Conservation (phyloP, 495 filamentous ascomycete genomes). For the Tirmania nivea region DNA sequence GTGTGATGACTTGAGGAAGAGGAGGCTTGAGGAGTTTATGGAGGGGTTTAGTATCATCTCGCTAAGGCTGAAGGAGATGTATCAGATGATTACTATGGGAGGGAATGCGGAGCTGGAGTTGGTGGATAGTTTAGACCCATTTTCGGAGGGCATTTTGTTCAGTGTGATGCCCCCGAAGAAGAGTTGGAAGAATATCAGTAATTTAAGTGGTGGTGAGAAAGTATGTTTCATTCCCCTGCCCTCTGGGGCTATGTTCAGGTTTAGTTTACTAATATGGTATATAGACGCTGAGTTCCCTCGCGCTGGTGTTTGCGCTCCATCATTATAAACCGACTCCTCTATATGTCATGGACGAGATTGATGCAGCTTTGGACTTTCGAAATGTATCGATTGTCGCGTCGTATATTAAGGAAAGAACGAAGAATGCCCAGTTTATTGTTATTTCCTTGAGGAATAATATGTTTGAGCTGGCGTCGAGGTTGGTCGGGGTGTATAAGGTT, state of each 20-base stretch:
- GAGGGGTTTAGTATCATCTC: conserved; percentile 89
- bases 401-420: conserved; percentile 96
- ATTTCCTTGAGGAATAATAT: conserved; percentile 97
- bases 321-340: conserved; percentile 95
- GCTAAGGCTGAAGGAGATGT: conserved; percentile 96
- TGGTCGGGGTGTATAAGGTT: conserved; percentile 96
- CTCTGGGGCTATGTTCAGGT: no score
- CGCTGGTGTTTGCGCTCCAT: conserved; percentile 88
- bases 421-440: conserved; percentile 98
- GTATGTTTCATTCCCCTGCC: conserved; percentile 1
- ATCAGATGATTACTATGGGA: conserved; percentile 99
- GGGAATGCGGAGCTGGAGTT: conserved; percentile 94
- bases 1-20: conserved; percentile 70
- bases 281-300: conserved; percentile 63
- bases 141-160: conserved; percentile 91
- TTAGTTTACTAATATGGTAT: no score
- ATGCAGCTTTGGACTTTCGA: conserved; percentile 90
- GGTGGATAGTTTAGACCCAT: conserved; percentile 85
- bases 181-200: conserved; percentile 97
- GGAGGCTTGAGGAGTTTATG: conserved; percentile 93
- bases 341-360: conserved; percentile 99
- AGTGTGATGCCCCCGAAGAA: conserved; percentile 99
- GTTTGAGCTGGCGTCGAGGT: conserved; percentile 86
- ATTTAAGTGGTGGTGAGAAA: conserved; percentile 86
- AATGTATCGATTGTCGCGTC: conserved; percentile 96